Percentiles rank a stretch among this genome's conserved stretches.
phyloP scores from a whole-genome alignment of 257 asterid genomes.

The Lithospermum erythrorhizon region DNA sequence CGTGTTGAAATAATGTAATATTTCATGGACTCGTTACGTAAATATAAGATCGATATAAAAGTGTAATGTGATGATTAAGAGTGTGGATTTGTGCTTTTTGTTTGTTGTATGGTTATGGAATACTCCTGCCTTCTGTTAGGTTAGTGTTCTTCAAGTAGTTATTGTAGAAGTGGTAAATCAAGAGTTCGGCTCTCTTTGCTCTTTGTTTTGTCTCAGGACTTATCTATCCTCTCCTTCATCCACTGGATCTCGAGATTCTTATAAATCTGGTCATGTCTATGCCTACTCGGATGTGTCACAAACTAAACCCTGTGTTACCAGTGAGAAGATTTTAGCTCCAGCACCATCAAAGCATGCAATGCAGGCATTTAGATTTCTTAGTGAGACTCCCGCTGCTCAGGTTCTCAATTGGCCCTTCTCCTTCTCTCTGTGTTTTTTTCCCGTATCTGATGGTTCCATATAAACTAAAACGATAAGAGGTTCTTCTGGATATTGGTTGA shows the following conservation, averaged over 20 bases:
- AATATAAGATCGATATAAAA: background rate
- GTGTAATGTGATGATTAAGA: background rate
- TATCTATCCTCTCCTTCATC: slow-evolving; percentile 29
- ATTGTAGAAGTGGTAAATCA: background rate
- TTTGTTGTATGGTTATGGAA: background rate
- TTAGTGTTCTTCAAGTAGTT: background rate
- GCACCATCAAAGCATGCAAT: slow-evolving; percentile 20
- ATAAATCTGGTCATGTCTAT: slow-evolving; percentile 10
- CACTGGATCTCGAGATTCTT: slow-evolving; percentile 20
- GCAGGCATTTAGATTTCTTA: slow-evolving; percentile 24
- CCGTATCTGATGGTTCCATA: too few relatives aligned
- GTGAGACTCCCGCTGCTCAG: slow-evolving; percentile 22
- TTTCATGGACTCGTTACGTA: background rate
- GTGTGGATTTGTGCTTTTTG: background rate
- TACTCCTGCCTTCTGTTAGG: background rate
- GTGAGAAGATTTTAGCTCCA: slow-evolving; percentile 9
- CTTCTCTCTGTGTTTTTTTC: background rate
- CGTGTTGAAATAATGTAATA: too few relatives aligned
- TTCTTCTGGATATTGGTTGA: too few relatives aligned
- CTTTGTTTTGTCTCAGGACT: slow-evolving; percentile 29
- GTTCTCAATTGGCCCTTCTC: slow-evolving; percentile 3
- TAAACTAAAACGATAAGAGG: too few relatives aligned
- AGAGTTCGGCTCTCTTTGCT: background rate
- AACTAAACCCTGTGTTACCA: slow-evolving; percentile 16
- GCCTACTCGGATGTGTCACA: slow-evolving; percentile 13